Evolutionary conservation across 768 basidiomycete genomes (phyloP).

Genomic region (Vishniacozyma victoriae): DNA sequence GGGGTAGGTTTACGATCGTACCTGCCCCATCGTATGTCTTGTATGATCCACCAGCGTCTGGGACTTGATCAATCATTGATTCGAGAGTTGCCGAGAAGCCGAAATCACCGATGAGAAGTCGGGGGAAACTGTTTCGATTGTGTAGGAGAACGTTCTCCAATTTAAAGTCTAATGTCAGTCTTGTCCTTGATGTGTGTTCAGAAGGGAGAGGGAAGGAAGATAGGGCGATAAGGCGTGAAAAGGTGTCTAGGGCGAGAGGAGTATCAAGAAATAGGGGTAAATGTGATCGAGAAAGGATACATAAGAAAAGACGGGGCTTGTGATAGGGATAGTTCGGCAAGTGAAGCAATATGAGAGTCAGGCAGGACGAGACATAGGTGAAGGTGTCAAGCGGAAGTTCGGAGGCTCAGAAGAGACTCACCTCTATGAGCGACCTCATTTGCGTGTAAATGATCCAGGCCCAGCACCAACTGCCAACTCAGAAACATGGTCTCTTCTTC

Average conservation of each 20-base stretch:
- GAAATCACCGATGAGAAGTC: conserved; percentile 24
- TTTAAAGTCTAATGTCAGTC: conserved; percentile 27
- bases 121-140: conserved; percentile 13
- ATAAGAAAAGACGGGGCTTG: too few relatives aligned
- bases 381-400: too few relatives aligned
- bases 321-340: too few relatives aligned
- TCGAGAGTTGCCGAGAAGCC: conserved; percentile 9
- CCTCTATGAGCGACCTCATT: conserved; percentile 29
- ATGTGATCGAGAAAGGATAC: too few relatives aligned
- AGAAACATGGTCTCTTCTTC: conserved; percentile 24
- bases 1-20: conserved; percentile 13
- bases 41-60: neutral
- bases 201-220: too few relatives aligned
- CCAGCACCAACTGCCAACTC: conserved; percentile 16
- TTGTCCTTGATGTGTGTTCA: too few relatives aligned
- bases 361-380: neutral
- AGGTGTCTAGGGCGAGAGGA: too few relatives aligned
- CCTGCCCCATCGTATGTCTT: conserved; percentile 1
- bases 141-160: conserved; percentile 31
- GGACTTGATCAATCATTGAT: neutral
- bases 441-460: conserved; percentile 16
- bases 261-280: too few relatives aligned
- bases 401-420: too few relatives aligned
- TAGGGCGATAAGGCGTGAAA: too few relatives aligned
- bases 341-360: too few relatives aligned